Evolutionary conservation across 2,329 filamentous ascomycete species (phyloP).

Genomic region (Penicillium frequentans): DNA sequence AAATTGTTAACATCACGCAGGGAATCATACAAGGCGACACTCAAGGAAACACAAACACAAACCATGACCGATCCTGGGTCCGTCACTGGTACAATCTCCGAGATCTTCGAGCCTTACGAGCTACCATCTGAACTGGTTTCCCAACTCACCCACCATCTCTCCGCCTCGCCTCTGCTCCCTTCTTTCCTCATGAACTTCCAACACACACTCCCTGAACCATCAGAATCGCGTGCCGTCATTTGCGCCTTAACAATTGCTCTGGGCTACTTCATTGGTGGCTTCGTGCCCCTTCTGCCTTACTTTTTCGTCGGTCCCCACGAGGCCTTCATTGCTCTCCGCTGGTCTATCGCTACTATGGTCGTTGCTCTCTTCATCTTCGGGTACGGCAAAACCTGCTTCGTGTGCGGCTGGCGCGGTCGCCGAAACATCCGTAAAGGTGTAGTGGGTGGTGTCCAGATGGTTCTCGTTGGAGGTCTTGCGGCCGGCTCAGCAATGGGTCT

Average conservation of each 20-base stretch:
- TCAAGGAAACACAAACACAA: conserved; percentile 36
- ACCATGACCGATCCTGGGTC: conserved; percentile 32
- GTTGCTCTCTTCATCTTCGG: conserved; percentile 53
- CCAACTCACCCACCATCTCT: conserved; percentile 37
- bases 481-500: conserved; percentile 43
- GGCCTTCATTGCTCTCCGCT: conserved; percentile 71
- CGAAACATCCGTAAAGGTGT: conserved; percentile 34
- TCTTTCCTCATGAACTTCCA: conserved; percentile 45
- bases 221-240: conserved; percentile 36
- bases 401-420: conserved; percentile 37
- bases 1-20: conserved; percentile 15
- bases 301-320: conserved; percentile 70
- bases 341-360: conserved; percentile 54
- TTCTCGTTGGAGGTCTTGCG: conserved; percentile 40
- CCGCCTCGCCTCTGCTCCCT: conserved; percentile 37
- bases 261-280: conserved; percentile 45
- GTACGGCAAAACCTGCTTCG: conserved; percentile 49
- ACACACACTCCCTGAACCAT: conserved; percentile 40
- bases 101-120: conserved; percentile 42
- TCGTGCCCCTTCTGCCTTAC: conserved; percentile 55
- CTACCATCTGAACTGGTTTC: conserved; percentile 36
- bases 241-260: conserved; percentile 43
- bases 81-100: conserved; percentile 32
- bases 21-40: conserved; percentile 41
- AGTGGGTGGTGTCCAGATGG: conserved; percentile 41